A percentile compares a stretch with the other conserved stretches of the same genome.
phyloP scores from a whole-genome alignment of 1,284 basidiomycete genomes.

The Boletus sp. region DNA sequence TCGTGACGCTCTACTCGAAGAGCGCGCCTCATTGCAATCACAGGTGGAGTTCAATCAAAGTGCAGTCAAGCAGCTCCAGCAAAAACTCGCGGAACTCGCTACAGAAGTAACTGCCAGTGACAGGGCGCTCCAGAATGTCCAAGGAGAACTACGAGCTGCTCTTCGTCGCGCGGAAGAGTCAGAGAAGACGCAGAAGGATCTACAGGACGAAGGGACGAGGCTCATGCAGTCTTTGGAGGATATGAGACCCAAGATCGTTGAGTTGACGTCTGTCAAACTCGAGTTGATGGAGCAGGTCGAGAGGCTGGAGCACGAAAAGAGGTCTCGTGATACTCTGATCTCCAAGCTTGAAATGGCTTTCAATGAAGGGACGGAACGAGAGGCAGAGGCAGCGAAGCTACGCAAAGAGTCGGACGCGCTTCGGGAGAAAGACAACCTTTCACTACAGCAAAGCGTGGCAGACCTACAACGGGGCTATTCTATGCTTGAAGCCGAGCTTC shows the following conservation, averaged over 20 bases:
- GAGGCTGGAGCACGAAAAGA: constrained; percentile 49
- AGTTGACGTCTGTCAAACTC: constrained; percentile 66
- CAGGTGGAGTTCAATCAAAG: constrained; percentile 45
- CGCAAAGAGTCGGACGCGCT: constrained; percentile 40
- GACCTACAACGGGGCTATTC: constrained; percentile 62
- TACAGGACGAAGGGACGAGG: constrained; percentile 68
- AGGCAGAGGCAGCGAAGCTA: constrained; percentile 43
- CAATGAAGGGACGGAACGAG: constrained; percentile 49
- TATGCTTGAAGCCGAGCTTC: constrained; percentile 60
- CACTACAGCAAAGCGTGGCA: constrained; percentile 44
- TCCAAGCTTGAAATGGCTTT: constrained; percentile 57
- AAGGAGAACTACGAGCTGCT: constrained; percentile 58
- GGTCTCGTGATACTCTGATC: constrained; percentile 54
- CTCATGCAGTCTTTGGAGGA: constrained; percentile 76
- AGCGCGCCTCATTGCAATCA: constrained; percentile 45
- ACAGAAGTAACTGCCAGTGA: constrained; percentile 49
- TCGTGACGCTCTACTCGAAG: constrained; percentile 44
- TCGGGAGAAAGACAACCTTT: constrained; percentile 48
- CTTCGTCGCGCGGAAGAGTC: constrained; percentile 68
- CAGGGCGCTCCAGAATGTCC: constrained; percentile 56
- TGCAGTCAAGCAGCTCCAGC: constrained; percentile 49
- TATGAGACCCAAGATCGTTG: constrained; percentile 79
- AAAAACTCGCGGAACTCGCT: constrained; percentile 52
- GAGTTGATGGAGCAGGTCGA: constrained; percentile 63
- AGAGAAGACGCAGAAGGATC: constrained; percentile 61